Percentiles rank a stretch among this genome's conserved stretches.
These are phyloP conservation scores for Cicer yamashitae DNA, from an alignment of 306 rosid species.

Conservation along the genomic window DNA sequence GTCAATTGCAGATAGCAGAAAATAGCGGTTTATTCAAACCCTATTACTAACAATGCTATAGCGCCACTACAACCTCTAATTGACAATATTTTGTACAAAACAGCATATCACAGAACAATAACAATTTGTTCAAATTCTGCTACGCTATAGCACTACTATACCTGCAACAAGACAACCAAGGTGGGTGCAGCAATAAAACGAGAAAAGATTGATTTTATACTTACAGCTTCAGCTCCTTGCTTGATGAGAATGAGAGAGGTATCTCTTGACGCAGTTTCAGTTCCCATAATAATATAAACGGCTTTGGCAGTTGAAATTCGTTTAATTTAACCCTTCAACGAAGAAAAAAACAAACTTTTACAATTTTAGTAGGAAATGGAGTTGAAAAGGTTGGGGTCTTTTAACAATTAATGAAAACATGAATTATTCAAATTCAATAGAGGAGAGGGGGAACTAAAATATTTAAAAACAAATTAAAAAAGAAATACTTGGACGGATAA, in stretches of 20 bases:
- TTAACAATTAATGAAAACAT: too few species aligned
- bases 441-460: too few species aligned
- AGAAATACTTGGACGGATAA: not conserved
- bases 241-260: slow-evolving; percentile 43
- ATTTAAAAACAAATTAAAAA: not conserved
- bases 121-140: too few species aligned
- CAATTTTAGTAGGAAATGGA: not conserved
- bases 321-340: not conserved
- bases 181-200: not conserved
- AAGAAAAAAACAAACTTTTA: not conserved
- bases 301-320: slow-evolving; percentile 9
- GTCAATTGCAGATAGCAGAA: too few species aligned
- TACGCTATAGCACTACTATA: too few species aligned
- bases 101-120: too few species aligned
- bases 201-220: slow-evolving; percentile 16
- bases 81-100: too few species aligned
- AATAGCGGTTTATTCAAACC: too few species aligned
- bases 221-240: slow-evolving; percentile 57
- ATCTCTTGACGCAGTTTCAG: slow-evolving; percentile 35
- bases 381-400: not conserved
- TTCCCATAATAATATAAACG: slow-evolving; percentile 36
- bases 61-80: too few species aligned
- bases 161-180: not conserved
- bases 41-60: too few species aligned
- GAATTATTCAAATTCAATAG: too few species aligned